Evolutionary conservation across 2,329 filamentous ascomycete genomes (phyloP).

Genomic region (Pestalotiopsis sp.): DNA sequence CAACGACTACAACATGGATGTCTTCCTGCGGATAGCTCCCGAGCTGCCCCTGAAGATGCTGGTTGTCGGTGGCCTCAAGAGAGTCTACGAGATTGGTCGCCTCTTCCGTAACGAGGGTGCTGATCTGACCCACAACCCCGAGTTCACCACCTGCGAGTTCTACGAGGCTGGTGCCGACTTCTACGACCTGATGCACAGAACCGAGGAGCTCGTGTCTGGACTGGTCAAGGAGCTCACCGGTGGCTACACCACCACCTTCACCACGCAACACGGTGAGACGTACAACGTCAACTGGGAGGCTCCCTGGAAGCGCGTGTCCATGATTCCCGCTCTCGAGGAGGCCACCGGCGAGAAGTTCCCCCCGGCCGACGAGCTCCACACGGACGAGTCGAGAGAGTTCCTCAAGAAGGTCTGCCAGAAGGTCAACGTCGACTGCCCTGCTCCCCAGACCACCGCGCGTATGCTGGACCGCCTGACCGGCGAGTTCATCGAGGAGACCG

Average conservation of each 20-base stretch:
- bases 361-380: constrained; percentile 85
- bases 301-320: constrained; percentile 91
- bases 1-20: constrained; percentile 92
- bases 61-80: constrained; percentile 90
- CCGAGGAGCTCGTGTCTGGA: constrained; percentile 88
- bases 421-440: constrained; percentile 85
- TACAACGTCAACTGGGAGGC: constrained; percentile 95
- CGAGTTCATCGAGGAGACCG: constrained; percentile 79
- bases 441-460: constrained; percentile 88
- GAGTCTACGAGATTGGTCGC: constrained; percentile 93
- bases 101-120: constrained; percentile 95
- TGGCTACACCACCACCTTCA: constrained; percentile 81
- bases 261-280: constrained; percentile 81
- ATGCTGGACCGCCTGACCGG: constrained; percentile 96
- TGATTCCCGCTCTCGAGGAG: constrained; percentile 93
- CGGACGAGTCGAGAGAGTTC: constrained; percentile 85
- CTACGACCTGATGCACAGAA: constrained; percentile 87
- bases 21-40: constrained; percentile 93
- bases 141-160: constrained; percentile 98
- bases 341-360: constrained; percentile 93
- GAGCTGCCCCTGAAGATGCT: constrained; percentile 97
- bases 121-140: constrained; percentile 94
- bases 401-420: constrained; percentile 66
- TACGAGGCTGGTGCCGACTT: constrained; percentile 94
- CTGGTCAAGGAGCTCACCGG: constrained; percentile 90